Evolutionary conservation across 257 asterid species (phyloP).

Genomic region (Misopates orontium): DNA sequence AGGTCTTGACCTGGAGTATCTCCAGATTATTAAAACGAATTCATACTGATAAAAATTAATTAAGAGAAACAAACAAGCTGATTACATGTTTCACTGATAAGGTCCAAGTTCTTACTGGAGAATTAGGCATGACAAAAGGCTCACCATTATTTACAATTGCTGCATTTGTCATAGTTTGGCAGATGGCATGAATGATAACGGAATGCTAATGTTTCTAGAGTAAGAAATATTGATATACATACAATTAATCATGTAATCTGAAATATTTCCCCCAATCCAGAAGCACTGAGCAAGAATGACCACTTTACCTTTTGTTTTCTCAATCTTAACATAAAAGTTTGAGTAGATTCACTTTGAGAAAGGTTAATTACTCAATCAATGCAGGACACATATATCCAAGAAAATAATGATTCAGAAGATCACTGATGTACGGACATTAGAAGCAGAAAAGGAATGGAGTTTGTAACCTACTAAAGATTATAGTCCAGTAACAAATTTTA

Average conservation of each 20-base stretch:
- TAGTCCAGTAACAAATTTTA: not conserved
- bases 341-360: too few species aligned
- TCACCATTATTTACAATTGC: too few species aligned
- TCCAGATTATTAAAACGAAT: conserved; percentile 21
- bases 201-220: not conserved
- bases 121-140: too few species aligned
- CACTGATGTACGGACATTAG: not conserved
- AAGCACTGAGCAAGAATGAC: too few species aligned
- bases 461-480: not conserved
- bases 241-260: too few species aligned
- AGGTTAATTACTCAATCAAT: not conserved
- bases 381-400: not conserved
- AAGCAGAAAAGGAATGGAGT: not conserved
- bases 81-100: not conserved
- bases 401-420: not conserved
- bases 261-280: too few species aligned
- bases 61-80: conserved; percentile 1
- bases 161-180: not conserved
- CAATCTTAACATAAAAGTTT: too few species aligned
- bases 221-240: too few species aligned
- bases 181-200: not conserved
- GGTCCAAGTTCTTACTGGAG: not conserved
- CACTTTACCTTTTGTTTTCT: too few species aligned
- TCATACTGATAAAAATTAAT: not conserved
- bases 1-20: conserved; percentile 70